Evolutionary conservation across 2,329 filamentous ascomycete species (phyloP), one percentile per base, ranked within the genome.

Genomic region (Podosphaera aphanis): DNA sequence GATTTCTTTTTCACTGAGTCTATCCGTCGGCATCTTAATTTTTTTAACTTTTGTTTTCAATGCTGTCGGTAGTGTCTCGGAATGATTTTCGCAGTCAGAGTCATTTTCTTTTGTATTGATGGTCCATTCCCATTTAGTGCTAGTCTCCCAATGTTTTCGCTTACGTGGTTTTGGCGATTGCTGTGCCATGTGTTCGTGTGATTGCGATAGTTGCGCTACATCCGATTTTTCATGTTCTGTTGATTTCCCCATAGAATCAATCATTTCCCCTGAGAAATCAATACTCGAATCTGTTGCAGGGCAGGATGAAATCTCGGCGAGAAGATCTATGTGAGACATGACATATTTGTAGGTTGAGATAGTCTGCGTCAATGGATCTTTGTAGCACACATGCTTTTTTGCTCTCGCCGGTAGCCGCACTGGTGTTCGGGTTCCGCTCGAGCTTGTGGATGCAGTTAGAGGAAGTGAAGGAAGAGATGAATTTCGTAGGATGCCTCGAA

Each of bases 401-500:
- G 48, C 49, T 29, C 67, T 69, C 52, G 73, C 70, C 38, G 69
- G 65, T 15, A 74, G 59, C 11, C 71, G 68, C 23, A 65, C 60
- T 1, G 73, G 74, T 49, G 70, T 66, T 33, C 71, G 64, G 47
- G 66, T 64, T 1, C n/a, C n/a, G n/a, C n/a, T n/a, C n/a, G 71
- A 68, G 0, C 72, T 74, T 4, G 63, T 59, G 1, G 71, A 69
- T 7, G 69, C 67, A 27, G 62, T 61, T 2, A 68, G 64, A 18
- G 61, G 69, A 2, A 63, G 59, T 1, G 71, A 69, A 18, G 73
- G 71, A 5, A 78, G 63, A 16, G 74, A 74, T 3, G 74, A 79
- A 63, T 79, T 79, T 45, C 74, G 70, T 19, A 79, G 66, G 53
- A 79, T 79, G 59, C 73, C 77, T 56, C 71, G 74, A 8, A 78